These are phyloP conservation scores for Suhomyces emberorum DNA, from an alignment of 805 yeast species.

Conservation along the genomic window DNA sequence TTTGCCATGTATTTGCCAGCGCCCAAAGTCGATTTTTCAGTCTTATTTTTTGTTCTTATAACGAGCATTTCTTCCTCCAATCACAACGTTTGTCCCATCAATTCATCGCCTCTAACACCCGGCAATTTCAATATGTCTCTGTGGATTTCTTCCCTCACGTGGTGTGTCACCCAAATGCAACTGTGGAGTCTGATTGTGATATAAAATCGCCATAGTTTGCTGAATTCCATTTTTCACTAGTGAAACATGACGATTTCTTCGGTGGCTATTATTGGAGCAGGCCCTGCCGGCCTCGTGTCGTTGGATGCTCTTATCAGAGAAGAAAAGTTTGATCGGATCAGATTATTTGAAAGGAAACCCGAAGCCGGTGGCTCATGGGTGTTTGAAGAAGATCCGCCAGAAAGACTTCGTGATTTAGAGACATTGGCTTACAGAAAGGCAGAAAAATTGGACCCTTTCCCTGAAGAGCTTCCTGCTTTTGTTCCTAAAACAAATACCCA, in stretches of 20 bases:
- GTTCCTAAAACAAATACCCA: conserved; percentile 15
- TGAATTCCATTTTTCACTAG: background rate
- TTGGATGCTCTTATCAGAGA: conserved; percentile 19
- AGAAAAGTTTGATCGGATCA: conserved; percentile 11
- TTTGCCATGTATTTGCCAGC: too few species aligned
- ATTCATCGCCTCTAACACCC: too few species aligned
- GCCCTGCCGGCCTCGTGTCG: conserved; percentile 22
- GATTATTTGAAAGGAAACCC: conserved; percentile 18
- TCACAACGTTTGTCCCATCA: too few species aligned
- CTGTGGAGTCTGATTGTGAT: background rate
- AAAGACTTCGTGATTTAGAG: conserved; percentile 13
- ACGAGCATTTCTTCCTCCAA: too few species aligned
- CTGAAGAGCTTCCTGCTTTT: conserved; percentile 14
- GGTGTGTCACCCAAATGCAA: background rate
- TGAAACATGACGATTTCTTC: conserved; percentile 7
- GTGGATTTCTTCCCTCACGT: background rate
- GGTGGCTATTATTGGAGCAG: conserved; percentile 24
- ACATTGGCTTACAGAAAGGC: conserved; percentile 10
- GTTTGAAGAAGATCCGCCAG: conserved; percentile 17
- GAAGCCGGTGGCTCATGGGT: conserved; percentile 22
- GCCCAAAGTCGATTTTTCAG: too few species aligned
- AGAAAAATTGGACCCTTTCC: conserved; percentile 11
- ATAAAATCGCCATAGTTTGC: background rate
- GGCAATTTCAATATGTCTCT: background rate
- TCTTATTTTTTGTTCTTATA: too few species aligned